Conservation (phyloP, 176 grass and related monocot genomes). For the Carex pumila region DNA sequence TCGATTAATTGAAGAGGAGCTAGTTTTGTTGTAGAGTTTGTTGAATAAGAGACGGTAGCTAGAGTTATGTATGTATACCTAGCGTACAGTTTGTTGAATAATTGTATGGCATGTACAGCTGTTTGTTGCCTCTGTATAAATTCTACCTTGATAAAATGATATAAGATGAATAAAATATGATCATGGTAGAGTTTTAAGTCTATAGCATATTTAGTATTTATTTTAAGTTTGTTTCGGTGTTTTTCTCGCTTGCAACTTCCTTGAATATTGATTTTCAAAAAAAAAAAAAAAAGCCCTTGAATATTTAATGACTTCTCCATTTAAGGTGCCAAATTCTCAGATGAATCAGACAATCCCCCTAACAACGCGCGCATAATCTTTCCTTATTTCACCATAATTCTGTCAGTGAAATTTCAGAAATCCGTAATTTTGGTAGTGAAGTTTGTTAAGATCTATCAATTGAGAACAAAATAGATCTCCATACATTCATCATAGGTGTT, state of each 20-base stretch:
- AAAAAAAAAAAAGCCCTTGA: no score
- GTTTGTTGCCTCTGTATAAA: background rate
- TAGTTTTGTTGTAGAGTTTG: background rate
- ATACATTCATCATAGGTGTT: no score
- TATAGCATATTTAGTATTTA: background rate
- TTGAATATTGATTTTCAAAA: no score
- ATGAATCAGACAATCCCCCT: no score
- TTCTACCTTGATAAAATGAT: background rate
- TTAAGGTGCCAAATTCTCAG: no score
- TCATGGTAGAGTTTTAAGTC: background rate
- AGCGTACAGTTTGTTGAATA: background rate
- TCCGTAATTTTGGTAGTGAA: no score
- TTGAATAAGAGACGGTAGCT: background rate
- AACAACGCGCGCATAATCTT: no score
- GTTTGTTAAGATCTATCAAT: no score
- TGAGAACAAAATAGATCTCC: no score
- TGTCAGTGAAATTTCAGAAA: no score
- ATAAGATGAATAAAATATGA: background rate
- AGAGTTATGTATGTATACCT: background rate
- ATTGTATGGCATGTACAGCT: background rate
- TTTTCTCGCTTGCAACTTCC: background rate
- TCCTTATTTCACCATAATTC: no score
- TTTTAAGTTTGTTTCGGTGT: background rate
- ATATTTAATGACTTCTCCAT: no score
- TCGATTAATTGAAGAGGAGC: constrained; percentile 35